phyloP scores from a whole-genome alignment of 164 flowering plant genomes.

The Litsea cubeba region DNA sequence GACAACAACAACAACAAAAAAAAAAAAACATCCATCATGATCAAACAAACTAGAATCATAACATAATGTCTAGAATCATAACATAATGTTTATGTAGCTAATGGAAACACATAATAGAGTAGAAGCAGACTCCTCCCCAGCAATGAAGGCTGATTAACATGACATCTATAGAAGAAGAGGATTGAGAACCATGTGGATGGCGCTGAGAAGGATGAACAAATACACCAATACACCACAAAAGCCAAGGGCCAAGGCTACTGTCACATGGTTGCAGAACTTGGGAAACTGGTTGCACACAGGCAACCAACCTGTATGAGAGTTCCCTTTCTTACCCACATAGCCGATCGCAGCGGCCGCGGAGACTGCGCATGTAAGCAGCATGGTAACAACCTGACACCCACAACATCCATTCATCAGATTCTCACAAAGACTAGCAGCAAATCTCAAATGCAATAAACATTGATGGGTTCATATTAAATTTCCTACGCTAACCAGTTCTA shows the following conservation, averaged over 20 bases:
- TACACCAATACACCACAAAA: slow-evolving; percentile 40
- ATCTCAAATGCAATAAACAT: neutral
- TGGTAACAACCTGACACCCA: slow-evolving; percentile 32
- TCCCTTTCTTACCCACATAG: slow-evolving; percentile 68
- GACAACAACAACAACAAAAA: no score
- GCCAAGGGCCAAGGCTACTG: slow-evolving; percentile 47
- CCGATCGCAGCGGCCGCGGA: slow-evolving; percentile 66
- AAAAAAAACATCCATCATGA: neutral
- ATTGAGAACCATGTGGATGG: slow-evolving; percentile 34
- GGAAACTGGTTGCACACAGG: slow-evolving; percentile 69
- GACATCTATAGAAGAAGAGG: slow-evolving; percentile 22
- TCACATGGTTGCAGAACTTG: slow-evolving; percentile 50
- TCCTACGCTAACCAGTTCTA: neutral
- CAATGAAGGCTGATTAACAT: neutral
- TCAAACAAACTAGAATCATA: neutral
- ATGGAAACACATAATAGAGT: no score
- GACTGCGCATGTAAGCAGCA: slow-evolving; percentile 53
- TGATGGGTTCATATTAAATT: neutral
- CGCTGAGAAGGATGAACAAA: slow-evolving; percentile 32
- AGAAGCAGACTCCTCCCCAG: neutral
- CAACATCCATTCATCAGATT: neutral
- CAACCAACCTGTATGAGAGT: slow-evolving; percentile 66
- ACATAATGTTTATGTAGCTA: no score
- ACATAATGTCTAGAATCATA: neutral
- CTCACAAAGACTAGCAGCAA: neutral